Evolutionary conservation across 495 filamentous ascomycete species (phyloP).

Genomic region (Xylaria curta): DNA sequence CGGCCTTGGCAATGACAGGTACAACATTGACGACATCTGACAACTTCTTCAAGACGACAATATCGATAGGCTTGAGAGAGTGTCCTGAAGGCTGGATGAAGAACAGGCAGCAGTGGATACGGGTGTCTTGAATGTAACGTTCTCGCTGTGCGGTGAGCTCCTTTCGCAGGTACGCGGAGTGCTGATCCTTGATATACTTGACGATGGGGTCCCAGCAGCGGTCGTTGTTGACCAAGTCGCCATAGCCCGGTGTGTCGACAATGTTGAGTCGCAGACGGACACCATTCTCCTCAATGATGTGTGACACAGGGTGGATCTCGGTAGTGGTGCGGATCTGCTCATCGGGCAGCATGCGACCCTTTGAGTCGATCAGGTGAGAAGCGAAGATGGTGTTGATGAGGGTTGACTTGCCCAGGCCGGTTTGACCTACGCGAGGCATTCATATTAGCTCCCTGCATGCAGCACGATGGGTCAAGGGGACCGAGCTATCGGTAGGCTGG

Average conservation of each 20-base stretch:
- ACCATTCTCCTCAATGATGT: slow-evolving; percentile 99
- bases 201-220: slow-evolving; percentile 99
- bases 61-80: slow-evolving; percentile 98
- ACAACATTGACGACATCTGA: slow-evolving; percentile 99
- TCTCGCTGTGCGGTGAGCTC: slow-evolving; percentile 99
- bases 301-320: slow-evolving; percentile 95
- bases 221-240: slow-evolving; percentile 99
- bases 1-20: slow-evolving; percentile 97
- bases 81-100: slow-evolving; percentile 99
- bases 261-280: slow-evolving; percentile 97
- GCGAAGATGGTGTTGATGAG: slow-evolving; percentile 99
- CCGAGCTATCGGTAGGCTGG: not conserved
- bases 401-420: slow-evolving; percentile 97
- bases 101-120: slow-evolving; percentile 99
- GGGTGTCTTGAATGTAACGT: slow-evolving; percentile 98
- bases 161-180: slow-evolving; percentile 99
- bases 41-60: slow-evolving; percentile 98
- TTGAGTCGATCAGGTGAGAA: slow-evolving; percentile 98
- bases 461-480: not conserved
- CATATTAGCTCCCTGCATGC: slow-evolving; percentile 42
- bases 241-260: slow-evolving; percentile 97
- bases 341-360: slow-evolving; percentile 89
- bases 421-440: slow-evolving; percentile 76
- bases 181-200: slow-evolving; percentile 99
- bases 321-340: slow-evolving; percentile 94